phyloP scores from a whole-genome alignment of 2,329 filamentous ascomycete genomes.

The Coniochaeta sp. region DNA sequence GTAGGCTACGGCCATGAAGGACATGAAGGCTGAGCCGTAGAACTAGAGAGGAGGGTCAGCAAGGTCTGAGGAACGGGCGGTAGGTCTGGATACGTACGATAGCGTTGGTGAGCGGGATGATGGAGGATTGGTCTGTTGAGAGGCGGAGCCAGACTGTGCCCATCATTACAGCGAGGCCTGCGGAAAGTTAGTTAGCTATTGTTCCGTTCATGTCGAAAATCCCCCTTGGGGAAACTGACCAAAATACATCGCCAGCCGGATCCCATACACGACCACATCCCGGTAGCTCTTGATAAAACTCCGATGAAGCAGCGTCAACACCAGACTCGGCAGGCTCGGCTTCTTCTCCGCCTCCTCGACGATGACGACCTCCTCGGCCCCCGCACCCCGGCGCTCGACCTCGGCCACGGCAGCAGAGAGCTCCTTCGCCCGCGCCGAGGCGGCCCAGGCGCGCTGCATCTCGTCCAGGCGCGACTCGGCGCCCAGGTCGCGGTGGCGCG shows the following conservation, averaged over 20 bases:
- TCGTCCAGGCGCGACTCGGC: conserved; percentile 39
- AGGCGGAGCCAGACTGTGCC: conserved; percentile 80
- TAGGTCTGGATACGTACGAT: conserved; percentile 33
- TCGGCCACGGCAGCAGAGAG: conserved; percentile 15
- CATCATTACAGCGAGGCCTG: conserved; percentile 72
- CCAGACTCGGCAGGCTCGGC: conserved; percentile 41
- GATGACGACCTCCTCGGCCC: conserved; percentile 11
- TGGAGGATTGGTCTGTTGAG: conserved; percentile 58
- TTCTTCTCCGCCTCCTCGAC: conserved; percentile 20
- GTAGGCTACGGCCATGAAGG: conserved; percentile 78
- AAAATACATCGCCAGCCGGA: conserved; percentile 76
- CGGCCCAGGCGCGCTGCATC: conserved; percentile 49
- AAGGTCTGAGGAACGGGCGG: background rate
- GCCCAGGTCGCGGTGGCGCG: conserved; percentile 36
- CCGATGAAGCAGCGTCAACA: conserved; percentile 63
- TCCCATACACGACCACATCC: conserved; percentile 77
- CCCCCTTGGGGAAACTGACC: conserved; percentile 24
- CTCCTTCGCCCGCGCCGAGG: conserved; percentile 26
- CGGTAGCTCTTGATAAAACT: conserved; percentile 78
- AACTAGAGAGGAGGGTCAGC: conserved; percentile 31
- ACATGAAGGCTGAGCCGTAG: conserved; percentile 69
- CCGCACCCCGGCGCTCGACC: conserved; percentile 18
- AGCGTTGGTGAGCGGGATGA: conserved; percentile 76
- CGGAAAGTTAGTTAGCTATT: conserved; percentile 4
- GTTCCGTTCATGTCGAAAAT: conserved; percentile 2